Percentiles rank a stretch among this genome's conserved stretches.
phyloP scores from a whole-genome alignment of 345 rosid genomes.

The Hibiscus tridactylites region DNA sequence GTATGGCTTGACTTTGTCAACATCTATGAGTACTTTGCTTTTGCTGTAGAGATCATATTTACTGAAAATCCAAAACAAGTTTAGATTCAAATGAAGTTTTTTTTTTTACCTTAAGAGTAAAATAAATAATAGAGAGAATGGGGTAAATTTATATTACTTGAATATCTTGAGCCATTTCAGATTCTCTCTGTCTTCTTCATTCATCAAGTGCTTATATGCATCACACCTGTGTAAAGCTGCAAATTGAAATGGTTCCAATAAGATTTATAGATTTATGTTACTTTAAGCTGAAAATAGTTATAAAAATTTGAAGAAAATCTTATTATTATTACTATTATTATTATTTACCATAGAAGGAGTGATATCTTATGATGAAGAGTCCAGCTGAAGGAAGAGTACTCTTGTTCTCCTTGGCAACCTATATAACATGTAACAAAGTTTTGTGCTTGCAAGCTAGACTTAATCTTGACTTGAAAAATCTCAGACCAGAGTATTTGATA shows the following conservation, averaged over 20 bases:
- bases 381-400: constrained; percentile 51
- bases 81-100: neutral
- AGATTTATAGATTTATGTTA: neutral
- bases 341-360: constrained; percentile 44
- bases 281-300: neutral
- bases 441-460: no score
- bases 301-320: neutral
- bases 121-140: neutral
- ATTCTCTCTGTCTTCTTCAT: constrained; percentile 40
- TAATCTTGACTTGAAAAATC: no score
- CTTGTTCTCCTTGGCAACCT: constrained; percentile 50
- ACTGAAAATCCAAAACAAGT: constrained; percentile 21
- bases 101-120: no score
- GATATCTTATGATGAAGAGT: constrained; percentile 55
- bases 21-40: constrained; percentile 45
- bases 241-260: neutral
- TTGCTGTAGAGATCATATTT: constrained; percentile 59
- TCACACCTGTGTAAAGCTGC: constrained; percentile 49
- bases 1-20: constrained; percentile 51
- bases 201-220: constrained; percentile 47
- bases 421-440: neutral
- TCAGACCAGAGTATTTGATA: no score
- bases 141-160: constrained; percentile 27
- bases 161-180: constrained; percentile 57
- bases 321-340: no score